These are phyloP conservation scores for Daldinia vernicosa DNA, from an alignment of 495 filamentous ascomycete species.

Conservation along the genomic window DNA sequence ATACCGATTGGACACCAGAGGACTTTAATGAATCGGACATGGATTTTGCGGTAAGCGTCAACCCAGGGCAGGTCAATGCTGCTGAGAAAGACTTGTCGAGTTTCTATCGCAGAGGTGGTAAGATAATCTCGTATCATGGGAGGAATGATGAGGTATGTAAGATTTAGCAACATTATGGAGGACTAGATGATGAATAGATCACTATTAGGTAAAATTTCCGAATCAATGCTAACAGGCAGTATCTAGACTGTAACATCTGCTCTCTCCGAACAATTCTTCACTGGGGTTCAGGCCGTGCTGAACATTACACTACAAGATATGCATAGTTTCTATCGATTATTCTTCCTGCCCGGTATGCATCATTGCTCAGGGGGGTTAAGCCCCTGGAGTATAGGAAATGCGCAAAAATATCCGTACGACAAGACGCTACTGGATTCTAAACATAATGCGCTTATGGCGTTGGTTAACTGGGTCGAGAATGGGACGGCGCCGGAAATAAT, in stretches of 20 bases:
- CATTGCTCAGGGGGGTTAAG: not conserved
- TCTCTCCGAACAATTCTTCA: not conserved
- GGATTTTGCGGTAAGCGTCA: not conserved
- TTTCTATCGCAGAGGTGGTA: not conserved
- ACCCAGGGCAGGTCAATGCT: not conserved
- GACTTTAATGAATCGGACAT: not conserved
- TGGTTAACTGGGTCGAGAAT: not conserved
- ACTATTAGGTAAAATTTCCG: not conserved
- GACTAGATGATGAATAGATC: not conserved
- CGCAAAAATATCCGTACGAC: not conserved
- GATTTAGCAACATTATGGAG: too few relatives aligned
- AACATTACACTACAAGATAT: not conserved
- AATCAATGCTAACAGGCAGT: not conserved
- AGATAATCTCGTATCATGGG: not conserved
- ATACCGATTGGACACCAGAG: slow-evolving; percentile 27
- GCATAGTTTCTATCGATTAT: not conserved
- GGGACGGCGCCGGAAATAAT: not conserved
- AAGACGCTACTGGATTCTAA: not conserved
- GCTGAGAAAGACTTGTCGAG: not conserved
- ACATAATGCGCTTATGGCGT: not conserved
- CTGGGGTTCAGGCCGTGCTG: not conserved
- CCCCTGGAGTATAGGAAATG: not conserved
- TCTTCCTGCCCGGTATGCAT: not conserved
- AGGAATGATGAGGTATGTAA: not conserved
- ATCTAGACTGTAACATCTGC: not conserved